Conservation (phyloP, 2,329 filamentous ascomycete species). For the Trichoderma polysporum region DNA sequence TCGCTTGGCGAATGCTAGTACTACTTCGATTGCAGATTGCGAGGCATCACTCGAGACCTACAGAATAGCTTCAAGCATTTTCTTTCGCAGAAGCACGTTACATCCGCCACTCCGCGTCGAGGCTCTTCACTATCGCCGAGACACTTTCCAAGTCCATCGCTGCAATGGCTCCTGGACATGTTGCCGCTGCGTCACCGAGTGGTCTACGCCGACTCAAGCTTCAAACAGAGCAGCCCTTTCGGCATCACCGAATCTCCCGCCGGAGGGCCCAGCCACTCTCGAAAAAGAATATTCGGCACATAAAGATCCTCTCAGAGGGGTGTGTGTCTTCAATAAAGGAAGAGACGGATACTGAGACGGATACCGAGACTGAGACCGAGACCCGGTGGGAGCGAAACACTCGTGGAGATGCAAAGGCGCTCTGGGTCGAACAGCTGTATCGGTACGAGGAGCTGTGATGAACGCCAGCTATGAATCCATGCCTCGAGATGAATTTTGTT, state of each 20-base stretch:
- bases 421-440: conserved; percentile 73
- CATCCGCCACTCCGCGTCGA: background rate
- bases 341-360: conserved; percentile 12
- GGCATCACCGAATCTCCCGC: background rate
- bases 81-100: background rate
- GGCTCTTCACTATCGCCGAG: background rate
- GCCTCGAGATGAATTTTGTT: background rate
- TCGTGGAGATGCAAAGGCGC: conserved; percentile 7
- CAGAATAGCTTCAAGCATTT: background rate
- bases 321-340: background rate
- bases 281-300: background rate
- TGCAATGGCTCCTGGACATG: conserved; percentile 4
- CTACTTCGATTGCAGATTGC: background rate
- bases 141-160: background rate
- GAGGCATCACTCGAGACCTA: background rate
- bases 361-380: conserved; percentile 16
- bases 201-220: background rate
- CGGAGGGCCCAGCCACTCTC: background rate
- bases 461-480: background rate
- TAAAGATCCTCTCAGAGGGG: background rate
- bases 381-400: conserved; percentile 10
- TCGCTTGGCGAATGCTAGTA: background rate
- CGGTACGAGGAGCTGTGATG: conserved; percentile 63
- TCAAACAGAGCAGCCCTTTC: background rate
- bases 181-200: conserved; percentile 3